Conservation (phyloP, 768 basidiomycete genomes). For the Antrodiella citrinella region DNA sequence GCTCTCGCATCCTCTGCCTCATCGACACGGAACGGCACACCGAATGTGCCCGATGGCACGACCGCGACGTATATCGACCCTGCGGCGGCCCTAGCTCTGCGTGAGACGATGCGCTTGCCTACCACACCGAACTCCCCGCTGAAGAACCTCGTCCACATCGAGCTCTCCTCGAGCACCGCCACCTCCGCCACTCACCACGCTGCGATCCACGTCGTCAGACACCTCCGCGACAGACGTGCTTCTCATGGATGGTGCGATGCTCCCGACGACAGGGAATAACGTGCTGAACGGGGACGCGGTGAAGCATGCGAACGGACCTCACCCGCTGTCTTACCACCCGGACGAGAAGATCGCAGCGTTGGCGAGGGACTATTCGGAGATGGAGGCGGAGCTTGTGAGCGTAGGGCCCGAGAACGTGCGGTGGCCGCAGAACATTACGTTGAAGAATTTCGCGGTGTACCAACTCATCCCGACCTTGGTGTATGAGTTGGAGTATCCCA, state of each 20-base stretch:
- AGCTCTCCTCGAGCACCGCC: background rate
- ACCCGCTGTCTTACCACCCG: constrained; percentile 59
- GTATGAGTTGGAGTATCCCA: constrained; percentile 93
- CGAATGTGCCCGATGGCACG: constrained; percentile 34
- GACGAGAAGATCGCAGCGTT: constrained; percentile 53
- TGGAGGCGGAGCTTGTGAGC: constrained; percentile 69
- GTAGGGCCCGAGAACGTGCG: constrained; percentile 56
- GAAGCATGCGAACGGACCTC: constrained; percentile 22
- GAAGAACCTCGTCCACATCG: constrained; percentile 2
- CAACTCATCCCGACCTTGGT: constrained; percentile 87
- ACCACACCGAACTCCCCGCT: background rate
- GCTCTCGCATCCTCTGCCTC: constrained; percentile 13
- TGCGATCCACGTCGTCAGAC: background rate
- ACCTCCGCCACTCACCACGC: background rate
- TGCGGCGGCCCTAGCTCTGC: constrained; percentile 42
- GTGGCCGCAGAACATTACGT: constrained; percentile 83
- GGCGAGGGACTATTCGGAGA: constrained; percentile 69
- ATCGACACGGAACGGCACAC: constrained; percentile 28
- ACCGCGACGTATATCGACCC: constrained; percentile 49
- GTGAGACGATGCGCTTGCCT: constrained; percentile 39
- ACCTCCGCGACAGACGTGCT: background rate
- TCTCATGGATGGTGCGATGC: background rate
- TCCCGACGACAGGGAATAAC: constrained; percentile 13
- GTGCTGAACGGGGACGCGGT: constrained; percentile 12
- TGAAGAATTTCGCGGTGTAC: constrained; percentile 77